Evolutionary conservation across 2,329 filamentous ascomycete genomes (phyloP), one percentile per base, ranked within the genome.

Genomic region (Seiridium cupressi): DNA sequence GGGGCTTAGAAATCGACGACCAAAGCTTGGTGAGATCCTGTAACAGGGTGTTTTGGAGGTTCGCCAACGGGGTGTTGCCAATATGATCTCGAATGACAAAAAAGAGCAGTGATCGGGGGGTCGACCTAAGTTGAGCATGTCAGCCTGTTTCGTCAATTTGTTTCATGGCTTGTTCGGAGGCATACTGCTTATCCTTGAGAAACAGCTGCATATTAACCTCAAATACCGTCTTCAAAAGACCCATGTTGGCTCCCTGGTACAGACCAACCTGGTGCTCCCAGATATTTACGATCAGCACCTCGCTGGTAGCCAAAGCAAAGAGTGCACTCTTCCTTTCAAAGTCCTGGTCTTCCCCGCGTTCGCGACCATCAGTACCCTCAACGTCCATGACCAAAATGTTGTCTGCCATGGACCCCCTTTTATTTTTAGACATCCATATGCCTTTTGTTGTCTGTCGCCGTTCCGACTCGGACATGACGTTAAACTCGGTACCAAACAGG

Each of bases 371-470:
- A 9, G 95, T 98, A 66, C 95, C 95, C 77, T 99, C 95, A 48
- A 99, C 95, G 72, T 99, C 95, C 95, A 99, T 99, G 68, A 99
- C 95, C 64, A 99, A 81, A 69, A 99, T 97, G 76, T 99, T 99
- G 70, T 97, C 92, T 58, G 94, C 93, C 93, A 98, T 97, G 65
- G 77, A 76, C 56, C 79, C 76, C 66, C 83, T 82, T 81, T 96
- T 97, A 78, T 98, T 98, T 81, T 97, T 96, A 65, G 93, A 96
- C 89, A 99, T 90, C 95, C 95, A 99, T 74, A 99, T 99, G 72
- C 95, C 95, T 81, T 98, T 99, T 49, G 95, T 99, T 0, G 95
- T 99, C 82, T 99, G 95, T 63, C 93, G 89, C 65, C 95, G 87
- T 76, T 97, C 93, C 63, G 88, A 84, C 82, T 99, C 95, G 69